Evolutionary conservation across 2,329 filamentous ascomycete genomes (phyloP), one percentile per base, ranked within the genome.

Genomic region (Microsporum audouinii): DNA sequence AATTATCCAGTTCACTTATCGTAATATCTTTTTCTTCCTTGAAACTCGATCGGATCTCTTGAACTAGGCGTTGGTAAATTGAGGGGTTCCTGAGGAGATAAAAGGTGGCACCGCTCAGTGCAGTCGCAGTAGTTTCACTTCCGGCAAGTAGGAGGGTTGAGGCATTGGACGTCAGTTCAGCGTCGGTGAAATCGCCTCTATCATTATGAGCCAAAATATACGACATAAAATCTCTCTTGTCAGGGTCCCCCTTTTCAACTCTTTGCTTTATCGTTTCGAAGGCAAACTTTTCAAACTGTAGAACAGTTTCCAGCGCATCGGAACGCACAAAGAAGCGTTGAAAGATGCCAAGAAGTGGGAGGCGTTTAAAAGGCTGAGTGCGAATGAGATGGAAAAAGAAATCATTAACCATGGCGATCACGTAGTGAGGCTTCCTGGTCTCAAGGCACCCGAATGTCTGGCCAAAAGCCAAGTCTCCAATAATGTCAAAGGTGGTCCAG

Each of bases 41-140:
- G 57, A 59, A 63, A 23, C 43, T 47, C 29, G 58, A 47, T 53
- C 63, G 61, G 59, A 61, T 58, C 58, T 63, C 59, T 33, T 59
- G 23, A 14, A 51, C 17, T n/a, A 63, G 12, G 34, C 60, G 34
- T 60, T 58, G 34, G 45, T 62, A 60, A 23, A 43, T 51, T 8
- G 59, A 29, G 1, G 67, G 65, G 31, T 74, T 69, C 31, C 63
- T 67, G 5, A 75, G 63, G 0, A 77, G 66, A 51, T 66, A 66
- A 12, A 69, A 78, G 0, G 71, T 74, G 6, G 73, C 57, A 3
- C 75, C 77, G 5, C 69, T 71, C 0, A 79, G 66, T 5, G 74
- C 58, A 0, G 72, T 77, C 0, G 77, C 77, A 0, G 76, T 75
- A 0, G 78, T 79, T 60, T 80, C 77, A 23, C 73, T 75, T 1